These are phyloP conservation scores for Suillus sp. DNA, from an alignment of 768 basidiomycete species.

Conservation along the genomic window DNA sequence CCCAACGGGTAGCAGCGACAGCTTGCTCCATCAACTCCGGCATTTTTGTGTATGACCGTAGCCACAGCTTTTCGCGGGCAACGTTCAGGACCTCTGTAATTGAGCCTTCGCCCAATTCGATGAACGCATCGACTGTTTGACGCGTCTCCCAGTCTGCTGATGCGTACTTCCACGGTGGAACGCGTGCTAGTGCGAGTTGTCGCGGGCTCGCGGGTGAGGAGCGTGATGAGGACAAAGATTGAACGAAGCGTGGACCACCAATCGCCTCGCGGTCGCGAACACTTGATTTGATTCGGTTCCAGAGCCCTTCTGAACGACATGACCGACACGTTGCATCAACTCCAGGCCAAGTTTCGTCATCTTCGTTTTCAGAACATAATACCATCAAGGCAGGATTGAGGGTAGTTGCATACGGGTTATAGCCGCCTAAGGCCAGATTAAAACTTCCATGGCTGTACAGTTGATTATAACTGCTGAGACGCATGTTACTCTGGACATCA, in stretches of 20 bases:
- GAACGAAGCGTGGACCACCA: constrained; percentile 44
- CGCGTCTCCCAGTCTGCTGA: constrained; percentile 66
- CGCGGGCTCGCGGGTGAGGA: constrained; percentile 21
- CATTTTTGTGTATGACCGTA: constrained; percentile 64
- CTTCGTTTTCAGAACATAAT: constrained; percentile 69
- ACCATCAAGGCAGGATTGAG: constrained; percentile 38
- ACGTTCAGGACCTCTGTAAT: constrained; percentile 60
- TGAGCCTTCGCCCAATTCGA: constrained; percentile 72
- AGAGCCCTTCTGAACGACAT: constrained; percentile 69
- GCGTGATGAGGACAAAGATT: constrained; percentile 18
- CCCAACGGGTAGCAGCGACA: constrained; percentile 56
- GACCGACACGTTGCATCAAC: constrained; percentile 67
- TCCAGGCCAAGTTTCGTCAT: constrained; percentile 65
- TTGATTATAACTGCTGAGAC: constrained; percentile 36
- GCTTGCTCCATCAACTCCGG: constrained; percentile 68
- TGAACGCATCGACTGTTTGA: constrained; percentile 67
- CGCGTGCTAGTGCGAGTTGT: constrained; percentile 20
- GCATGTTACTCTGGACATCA: constrained; percentile 33
- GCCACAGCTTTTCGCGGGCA: constrained; percentile 73
- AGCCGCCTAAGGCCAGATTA: constrained; percentile 26
- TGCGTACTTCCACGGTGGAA: constrained; percentile 31
- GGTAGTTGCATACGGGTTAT: constrained; percentile 26
- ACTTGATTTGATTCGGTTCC: constrained; percentile 53
- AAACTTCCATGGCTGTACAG: constrained; percentile 28
- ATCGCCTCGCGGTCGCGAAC: constrained; percentile 58